Evolutionary conservation across 805 yeast species (phyloP).

Genomic region (Scheffersomyces lignosus): DNA sequence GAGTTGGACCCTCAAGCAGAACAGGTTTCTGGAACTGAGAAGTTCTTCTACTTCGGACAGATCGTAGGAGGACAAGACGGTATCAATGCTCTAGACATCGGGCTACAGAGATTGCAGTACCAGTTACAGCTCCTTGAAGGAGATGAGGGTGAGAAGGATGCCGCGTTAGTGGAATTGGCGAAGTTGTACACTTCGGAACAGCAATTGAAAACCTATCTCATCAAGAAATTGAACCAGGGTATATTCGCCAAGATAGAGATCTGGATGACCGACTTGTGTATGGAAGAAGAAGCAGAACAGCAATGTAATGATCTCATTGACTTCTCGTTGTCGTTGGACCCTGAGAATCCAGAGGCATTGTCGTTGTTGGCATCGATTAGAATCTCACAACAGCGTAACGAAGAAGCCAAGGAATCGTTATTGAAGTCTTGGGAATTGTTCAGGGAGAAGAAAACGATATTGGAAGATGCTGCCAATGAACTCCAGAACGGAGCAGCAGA

Average conservation of each 20-base stretch:
- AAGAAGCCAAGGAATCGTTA: slow-evolving; percentile 74
- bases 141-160: slow-evolving; percentile 21
- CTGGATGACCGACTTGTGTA: slow-evolving; percentile 97
- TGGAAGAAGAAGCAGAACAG: slow-evolving; percentile 85
- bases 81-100: slow-evolving; percentile 57
- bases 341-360: slow-evolving; percentile 75
- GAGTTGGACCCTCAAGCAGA: slow-evolving; percentile 67
- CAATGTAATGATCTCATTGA: slow-evolving; percentile 73
- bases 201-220: slow-evolving; percentile 31
- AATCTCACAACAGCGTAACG: slow-evolving; percentile 76
- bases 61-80: slow-evolving; percentile 84
- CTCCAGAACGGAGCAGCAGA: slow-evolving; percentile 11
- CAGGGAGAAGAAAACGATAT: slow-evolving; percentile 45
- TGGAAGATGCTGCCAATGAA: slow-evolving; percentile 43
- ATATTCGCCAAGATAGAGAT: slow-evolving; percentile 85
- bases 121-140: slow-evolving; percentile 36
- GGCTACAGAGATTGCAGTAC: slow-evolving; percentile 48
- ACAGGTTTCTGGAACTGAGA: slow-evolving; percentile 65
- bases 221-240: slow-evolving; percentile 70
- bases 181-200: slow-evolving; percentile 22
- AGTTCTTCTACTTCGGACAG: slow-evolving; percentile 89
- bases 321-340: slow-evolving; percentile 61
- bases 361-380: slow-evolving; percentile 81
- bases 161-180: slow-evolving; percentile 24
- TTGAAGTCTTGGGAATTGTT: slow-evolving; percentile 72